These are phyloP conservation scores for Anthracocystis walkeri DNA, from an alignment of 1,284 basidiomycete species.

Conservation along the genomic window DNA sequence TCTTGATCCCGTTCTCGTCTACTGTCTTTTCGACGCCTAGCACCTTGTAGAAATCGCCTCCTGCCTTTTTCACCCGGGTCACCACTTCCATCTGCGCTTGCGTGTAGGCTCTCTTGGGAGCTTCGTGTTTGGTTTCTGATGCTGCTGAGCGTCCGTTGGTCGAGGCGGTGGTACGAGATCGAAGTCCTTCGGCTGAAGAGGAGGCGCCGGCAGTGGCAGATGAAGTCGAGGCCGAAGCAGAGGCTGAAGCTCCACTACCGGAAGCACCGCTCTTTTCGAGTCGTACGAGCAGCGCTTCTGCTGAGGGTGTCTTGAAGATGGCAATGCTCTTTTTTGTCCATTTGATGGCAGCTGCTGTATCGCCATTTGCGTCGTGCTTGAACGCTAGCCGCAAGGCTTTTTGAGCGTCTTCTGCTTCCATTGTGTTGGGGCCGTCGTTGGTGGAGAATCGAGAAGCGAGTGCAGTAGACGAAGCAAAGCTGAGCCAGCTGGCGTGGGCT, in stretches of 20 bases:
- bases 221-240: slow-evolving; percentile 71
- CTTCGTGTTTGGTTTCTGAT: slow-evolving; percentile 59
- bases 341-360: slow-evolving; percentile 77
- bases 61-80: slow-evolving; percentile 80
- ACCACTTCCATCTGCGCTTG: slow-evolving; percentile 86
- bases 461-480: slow-evolving; percentile 13
- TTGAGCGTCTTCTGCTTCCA: slow-evolving; percentile 63
- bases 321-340: slow-evolving; percentile 90
- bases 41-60: slow-evolving; percentile 96
- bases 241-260: slow-evolving; percentile 70
- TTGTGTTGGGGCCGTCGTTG: slow-evolving; percentile 2
- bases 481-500: no score
- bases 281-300: slow-evolving; percentile 76
- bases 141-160: slow-evolving; percentile 69
- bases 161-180: slow-evolving; percentile 70
- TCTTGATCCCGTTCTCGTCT: slow-evolving; percentile 82
- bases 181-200: slow-evolving; percentile 71
- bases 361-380: slow-evolving; percentile 62
- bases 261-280: slow-evolving; percentile 71
- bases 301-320: slow-evolving; percentile 85
- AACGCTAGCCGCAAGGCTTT: slow-evolving; percentile 65
- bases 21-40: slow-evolving; percentile 86
- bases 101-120: slow-evolving; percentile 82
- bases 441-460: background rate
- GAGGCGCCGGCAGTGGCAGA: slow-evolving; percentile 75